These are phyloP conservation scores for Phragmites australis DNA, from an alignment of 176 grass and related monocot species.

Conservation along the genomic window DNA sequence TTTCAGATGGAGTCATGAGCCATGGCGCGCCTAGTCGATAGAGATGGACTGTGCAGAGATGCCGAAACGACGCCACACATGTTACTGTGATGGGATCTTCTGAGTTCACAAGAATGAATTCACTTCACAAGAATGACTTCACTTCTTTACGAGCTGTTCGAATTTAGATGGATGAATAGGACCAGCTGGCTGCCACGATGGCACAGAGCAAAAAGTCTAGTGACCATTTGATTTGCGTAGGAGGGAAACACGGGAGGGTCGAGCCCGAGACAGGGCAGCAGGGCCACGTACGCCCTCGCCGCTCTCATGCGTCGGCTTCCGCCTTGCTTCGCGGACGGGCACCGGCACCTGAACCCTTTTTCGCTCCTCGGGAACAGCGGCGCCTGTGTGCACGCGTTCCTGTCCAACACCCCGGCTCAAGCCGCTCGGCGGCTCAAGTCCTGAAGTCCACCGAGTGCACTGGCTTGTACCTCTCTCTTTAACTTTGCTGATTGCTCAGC, in stretches of 20 bases:
- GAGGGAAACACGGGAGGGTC: constrained; percentile 37
- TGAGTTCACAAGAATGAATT: too few relatives aligned
- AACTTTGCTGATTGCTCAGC: neutral
- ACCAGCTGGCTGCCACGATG: neutral
- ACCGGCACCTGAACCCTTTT: constrained; percentile 2
- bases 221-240: neutral
- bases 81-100: too few relatives aligned
- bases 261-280: constrained; percentile 1
- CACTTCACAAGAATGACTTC: too few relatives aligned
- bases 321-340: neutral
- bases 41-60: too few relatives aligned
- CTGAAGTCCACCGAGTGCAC: neutral
- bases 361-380: neutral
- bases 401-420: neutral
- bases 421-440: neutral
- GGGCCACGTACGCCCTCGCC: too few relatives aligned
- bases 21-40: too few relatives aligned
- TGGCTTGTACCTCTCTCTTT: too few relatives aligned
- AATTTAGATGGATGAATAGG: too few relatives aligned
- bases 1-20: too few relatives aligned
- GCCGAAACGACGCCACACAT: neutral
- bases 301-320: neutral
- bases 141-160: too few relatives aligned
- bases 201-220: neutral
- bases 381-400: constrained; percentile 4